Conservation (phyloP, 768 basidiomycete species). For the Phanerochaete carnosa region DNA sequence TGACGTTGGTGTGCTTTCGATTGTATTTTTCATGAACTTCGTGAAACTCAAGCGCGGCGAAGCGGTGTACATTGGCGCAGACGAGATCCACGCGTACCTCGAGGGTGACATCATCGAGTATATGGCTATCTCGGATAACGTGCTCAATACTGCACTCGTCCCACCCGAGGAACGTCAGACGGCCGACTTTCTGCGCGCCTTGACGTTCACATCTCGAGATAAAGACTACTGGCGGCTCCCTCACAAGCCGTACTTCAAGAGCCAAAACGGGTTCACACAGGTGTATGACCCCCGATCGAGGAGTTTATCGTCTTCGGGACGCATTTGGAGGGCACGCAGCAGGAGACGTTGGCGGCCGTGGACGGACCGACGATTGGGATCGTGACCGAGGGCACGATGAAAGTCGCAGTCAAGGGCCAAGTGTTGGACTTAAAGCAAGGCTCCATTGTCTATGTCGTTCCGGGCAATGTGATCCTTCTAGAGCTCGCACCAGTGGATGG, state of each 20-base stretch:
- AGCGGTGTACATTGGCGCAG: slow-evolving; percentile 50
- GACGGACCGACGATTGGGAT: slow-evolving; percentile 25
- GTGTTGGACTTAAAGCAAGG: slow-evolving; percentile 17
- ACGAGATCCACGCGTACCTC: slow-evolving; percentile 59
- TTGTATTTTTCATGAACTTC: slow-evolving; percentile 50
- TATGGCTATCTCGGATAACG: slow-evolving; percentile 58
- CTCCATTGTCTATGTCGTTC: slow-evolving; percentile 21
- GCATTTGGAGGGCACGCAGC: slow-evolving; percentile 3
- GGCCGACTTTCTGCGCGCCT: slow-evolving; percentile 20
- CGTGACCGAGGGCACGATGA: slow-evolving; percentile 17
- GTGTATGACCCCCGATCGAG: slow-evolving; percentile 26
- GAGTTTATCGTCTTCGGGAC: slow-evolving; percentile 28
- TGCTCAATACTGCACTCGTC: slow-evolving; percentile 50
- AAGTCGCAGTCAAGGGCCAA: slow-evolving; percentile 13
- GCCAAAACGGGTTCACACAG: slow-evolving; percentile 13
- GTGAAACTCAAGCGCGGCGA: slow-evolving; percentile 48
- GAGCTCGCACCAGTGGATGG: background rate
- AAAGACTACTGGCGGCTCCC: slow-evolving; percentile 21
- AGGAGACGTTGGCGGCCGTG: slow-evolving; percentile 2
- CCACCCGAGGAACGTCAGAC: slow-evolving; percentile 14
- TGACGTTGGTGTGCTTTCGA: slow-evolving; percentile 52
- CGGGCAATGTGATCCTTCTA: slow-evolving; percentile 13
- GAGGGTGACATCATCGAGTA: slow-evolving; percentile 62
- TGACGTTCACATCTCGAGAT: slow-evolving; percentile 25
- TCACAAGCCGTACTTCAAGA: slow-evolving; percentile 11